Evolutionary conservation across 2,329 filamentous ascomycete species (phyloP), one percentile per base, ranked within the genome.

Genomic region (Didymella glomerata): DNA sequence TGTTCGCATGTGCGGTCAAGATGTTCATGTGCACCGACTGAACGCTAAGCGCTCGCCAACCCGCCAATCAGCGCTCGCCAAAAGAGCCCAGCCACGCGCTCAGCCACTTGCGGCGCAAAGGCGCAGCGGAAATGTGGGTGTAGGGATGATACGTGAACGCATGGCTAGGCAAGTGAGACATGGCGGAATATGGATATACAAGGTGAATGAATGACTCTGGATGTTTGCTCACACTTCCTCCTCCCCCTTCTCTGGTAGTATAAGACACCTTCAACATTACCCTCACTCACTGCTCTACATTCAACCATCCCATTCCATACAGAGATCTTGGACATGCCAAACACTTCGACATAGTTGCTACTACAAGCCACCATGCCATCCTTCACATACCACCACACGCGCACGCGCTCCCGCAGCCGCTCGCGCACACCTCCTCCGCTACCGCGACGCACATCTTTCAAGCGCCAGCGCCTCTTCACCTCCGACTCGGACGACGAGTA

Each of bases 401-500:
- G 66, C 48, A 49, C 59, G 36, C 58, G 55, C 46, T 62, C 66
- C 38, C 69, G 65, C 62, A 50, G 59, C 25, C 71, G 68, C 53
- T 64, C 69, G 44, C 64, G 64, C 53, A 64, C 61, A 11, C 51
- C 57, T 50, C 62, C 59, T 4, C 66, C 68, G 4, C 63, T 71
- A 16, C 55, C 68, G 16, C 70, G 65, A 14, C 66, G 63, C 56
- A 63, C 70, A 60, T 61, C 64, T 30, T 66, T 67, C 55, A 74
- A 72, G 50, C 68, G 67, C 24, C 64, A 61, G n/a, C 69, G 57
- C 24, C 57, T 63, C 50, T 59, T 69, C 41, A 48, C 69, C 24
- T 69, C 69, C 25, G 63, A 67, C 38, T 62, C 68, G 30, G 67
- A 73, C 25, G 63, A 66, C 44, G 71, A 72, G 56, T 68, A 73